These are phyloP conservation scores for Populus hybrid DNA, from an alignment of 441 rosid genomes.

Conservation along the genomic window DNA sequence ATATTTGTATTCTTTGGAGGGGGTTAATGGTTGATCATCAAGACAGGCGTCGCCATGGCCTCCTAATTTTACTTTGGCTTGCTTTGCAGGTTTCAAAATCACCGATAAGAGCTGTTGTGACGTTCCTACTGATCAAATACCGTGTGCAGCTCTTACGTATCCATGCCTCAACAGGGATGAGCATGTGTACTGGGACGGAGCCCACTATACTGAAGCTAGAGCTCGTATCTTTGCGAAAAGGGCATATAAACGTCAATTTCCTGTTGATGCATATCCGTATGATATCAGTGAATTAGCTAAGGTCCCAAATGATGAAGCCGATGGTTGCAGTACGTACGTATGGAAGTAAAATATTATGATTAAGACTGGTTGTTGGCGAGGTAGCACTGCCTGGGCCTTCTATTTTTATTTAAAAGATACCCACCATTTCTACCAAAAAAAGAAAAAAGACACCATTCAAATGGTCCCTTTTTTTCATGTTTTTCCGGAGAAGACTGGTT, in stretches of 20 bases:
- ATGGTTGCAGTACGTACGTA: neutral
- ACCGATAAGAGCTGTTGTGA: neutral
- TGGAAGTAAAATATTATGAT: too few species aligned
- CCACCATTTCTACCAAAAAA: too few species aligned
- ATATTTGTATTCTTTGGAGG: too few species aligned
- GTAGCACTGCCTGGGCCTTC: too few species aligned
- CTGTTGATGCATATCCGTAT: neutral
- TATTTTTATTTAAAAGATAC: too few species aligned
- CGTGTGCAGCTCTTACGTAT: neutral
- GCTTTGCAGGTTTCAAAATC: neutral
- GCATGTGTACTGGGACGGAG: neutral
- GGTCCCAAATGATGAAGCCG: neutral
- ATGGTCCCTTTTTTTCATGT: too few species aligned
- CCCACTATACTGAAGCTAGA: neutral
- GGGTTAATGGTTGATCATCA: neutral
- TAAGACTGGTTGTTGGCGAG: too few species aligned
- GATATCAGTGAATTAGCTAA: neutral
- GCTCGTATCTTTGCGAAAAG: neutral
- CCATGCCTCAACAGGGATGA: neutral
- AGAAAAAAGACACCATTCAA: too few species aligned
- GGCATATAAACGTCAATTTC: neutral
- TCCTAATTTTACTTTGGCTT: neutral
- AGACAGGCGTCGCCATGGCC: neutral
- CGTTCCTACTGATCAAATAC: neutral
- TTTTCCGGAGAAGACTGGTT: neutral